These are phyloP conservation scores for Arachnopeziza araneosa DNA, from an alignment of 2,329 filamentous ascomycete species.

Conservation along the genomic window DNA sequence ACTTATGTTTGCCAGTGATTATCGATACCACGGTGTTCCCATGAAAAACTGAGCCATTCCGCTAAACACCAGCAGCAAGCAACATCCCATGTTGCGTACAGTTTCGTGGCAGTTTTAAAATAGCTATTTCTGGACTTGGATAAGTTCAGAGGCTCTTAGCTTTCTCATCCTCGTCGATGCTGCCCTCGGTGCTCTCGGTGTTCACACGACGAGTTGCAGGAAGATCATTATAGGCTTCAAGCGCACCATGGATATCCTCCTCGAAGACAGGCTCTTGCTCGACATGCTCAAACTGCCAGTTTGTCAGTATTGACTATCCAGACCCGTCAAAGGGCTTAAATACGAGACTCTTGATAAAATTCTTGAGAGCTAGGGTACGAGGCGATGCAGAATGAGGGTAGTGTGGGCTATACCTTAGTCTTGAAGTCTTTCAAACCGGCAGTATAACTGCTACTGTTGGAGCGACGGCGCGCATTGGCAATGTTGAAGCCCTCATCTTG, in stretches of 20 bases:
- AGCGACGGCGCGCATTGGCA: slow-evolving; percentile 80
- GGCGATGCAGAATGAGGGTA: slow-evolving; percentile 38
- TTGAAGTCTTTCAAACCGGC: slow-evolving; percentile 73
- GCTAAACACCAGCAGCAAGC: slow-evolving; percentile 22
- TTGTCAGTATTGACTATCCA: neutral
- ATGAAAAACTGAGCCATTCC: slow-evolving; percentile 19
- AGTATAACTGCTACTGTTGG: slow-evolving; percentile 77
- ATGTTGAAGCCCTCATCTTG: slow-evolving; percentile 80
- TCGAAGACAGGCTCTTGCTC: slow-evolving; percentile 91
- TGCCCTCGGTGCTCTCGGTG: slow-evolving; percentile 29
- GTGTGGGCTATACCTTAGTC: slow-evolving; percentile 79
- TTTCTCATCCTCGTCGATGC: slow-evolving; percentile 34
- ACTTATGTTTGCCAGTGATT: slow-evolving; percentile 17
- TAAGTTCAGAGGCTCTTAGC: slow-evolving; percentile 33
- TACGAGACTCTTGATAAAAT: neutral
- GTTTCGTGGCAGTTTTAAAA: slow-evolving; percentile 11
- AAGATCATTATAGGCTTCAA: slow-evolving; percentile 17
- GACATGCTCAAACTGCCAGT: slow-evolving; percentile 66
- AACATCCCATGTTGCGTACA: slow-evolving; percentile 15
- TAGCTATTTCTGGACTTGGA: slow-evolving; percentile 12
- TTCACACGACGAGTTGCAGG: slow-evolving; percentile 25
- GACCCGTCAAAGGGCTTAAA: no score
- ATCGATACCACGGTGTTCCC: slow-evolving; percentile 15
- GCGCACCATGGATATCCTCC: slow-evolving; percentile 70
- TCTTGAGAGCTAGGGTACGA: slow-evolving; percentile 55